Conservation (phyloP, 768 basidiomycete species). For the Termitomyces sp. region DNA sequence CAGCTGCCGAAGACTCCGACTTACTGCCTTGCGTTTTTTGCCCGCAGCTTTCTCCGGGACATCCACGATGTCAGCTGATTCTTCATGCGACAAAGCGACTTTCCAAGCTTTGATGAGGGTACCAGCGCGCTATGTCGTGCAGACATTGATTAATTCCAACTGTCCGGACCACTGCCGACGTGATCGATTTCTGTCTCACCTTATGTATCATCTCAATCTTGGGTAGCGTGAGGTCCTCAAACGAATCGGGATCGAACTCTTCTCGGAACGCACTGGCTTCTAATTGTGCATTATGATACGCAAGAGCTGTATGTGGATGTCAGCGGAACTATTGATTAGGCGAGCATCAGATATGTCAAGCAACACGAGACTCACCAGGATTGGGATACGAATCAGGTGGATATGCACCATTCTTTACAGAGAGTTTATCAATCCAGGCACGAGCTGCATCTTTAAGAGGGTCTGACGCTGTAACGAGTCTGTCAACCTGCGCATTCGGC, state of each 20-base stretch:
- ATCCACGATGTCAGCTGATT: constrained; percentile 50
- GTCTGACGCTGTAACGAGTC: constrained; percentile 51
- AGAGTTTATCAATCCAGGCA: constrained; percentile 74
- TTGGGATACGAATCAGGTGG: constrained; percentile 88
- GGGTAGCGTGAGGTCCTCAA: constrained; percentile 80
- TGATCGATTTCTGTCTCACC: constrained; percentile 35
- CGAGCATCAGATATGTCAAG: not conserved
- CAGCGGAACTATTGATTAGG: constrained; percentile 1
- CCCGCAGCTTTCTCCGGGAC: constrained; percentile 29
- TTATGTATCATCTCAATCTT: constrained; percentile 74
- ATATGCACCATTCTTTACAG: constrained; percentile 74
- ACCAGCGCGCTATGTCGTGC: constrained; percentile 52
- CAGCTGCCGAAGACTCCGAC: constrained; percentile 20
- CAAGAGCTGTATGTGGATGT: constrained; percentile 49
- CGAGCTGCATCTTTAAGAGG: constrained; percentile 60
- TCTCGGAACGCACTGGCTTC: constrained; percentile 92
- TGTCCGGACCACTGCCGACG: constrained; percentile 21
- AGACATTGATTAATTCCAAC: constrained; percentile 1
- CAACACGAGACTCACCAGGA: constrained; percentile 55
- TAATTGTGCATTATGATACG: constrained; percentile 84
- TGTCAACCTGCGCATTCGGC: constrained; percentile 1
- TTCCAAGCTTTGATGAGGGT: constrained; percentile 69
- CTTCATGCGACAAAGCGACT: constrained; percentile 50
- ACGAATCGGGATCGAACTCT: constrained; percentile 70
- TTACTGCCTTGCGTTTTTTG: constrained; percentile 69